phyloP scores from a whole-genome alignment of 2,329 filamentous ascomycete genomes.

The Trichoderma harzianum region DNA sequence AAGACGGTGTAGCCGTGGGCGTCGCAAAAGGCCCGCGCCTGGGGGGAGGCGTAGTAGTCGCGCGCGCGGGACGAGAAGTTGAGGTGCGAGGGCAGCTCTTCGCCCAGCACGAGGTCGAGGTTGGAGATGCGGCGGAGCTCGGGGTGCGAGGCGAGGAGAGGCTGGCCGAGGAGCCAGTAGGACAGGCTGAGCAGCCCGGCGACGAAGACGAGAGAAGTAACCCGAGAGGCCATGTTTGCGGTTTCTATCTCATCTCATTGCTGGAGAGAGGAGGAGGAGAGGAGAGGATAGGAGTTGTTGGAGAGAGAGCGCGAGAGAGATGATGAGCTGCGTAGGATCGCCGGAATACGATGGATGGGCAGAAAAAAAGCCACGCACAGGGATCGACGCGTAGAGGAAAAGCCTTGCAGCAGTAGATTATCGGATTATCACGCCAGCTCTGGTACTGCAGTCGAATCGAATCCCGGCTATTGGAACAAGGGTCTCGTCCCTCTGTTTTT shows the following conservation, averaged over 20 bases:
- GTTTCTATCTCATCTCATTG: not conserved
- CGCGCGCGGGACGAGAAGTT: slow-evolving; percentile 24
- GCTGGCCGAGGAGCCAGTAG: slow-evolving; percentile 22
- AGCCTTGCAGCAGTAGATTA: not conserved
- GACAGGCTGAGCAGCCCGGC: slow-evolving; percentile 12
- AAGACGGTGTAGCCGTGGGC: slow-evolving; percentile 34
- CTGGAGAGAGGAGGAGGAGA: no score
- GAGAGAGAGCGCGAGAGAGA: not conserved
- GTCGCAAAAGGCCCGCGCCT: slow-evolving; percentile 29
- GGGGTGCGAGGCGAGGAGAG: slow-evolving; percentile 21
- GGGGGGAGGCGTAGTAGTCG: slow-evolving; percentile 30
- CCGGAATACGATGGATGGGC: no score
- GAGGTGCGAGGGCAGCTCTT: slow-evolving; percentile 24
- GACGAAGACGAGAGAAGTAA: slow-evolving; percentile 1
- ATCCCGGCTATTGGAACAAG: not conserved
- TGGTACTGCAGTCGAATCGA: not conserved
- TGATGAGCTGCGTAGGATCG: no score
- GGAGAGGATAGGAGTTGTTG: no score
- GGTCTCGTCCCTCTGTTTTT: not conserved
- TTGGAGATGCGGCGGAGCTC: slow-evolving; percentile 25
- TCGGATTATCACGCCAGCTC: not conserved
- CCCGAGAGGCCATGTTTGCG: not conserved
- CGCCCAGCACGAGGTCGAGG: slow-evolving; percentile 19
- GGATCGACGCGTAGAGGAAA: not conserved
- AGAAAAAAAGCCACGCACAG: not conserved